Base-by-base conservation (phyloP, 192 early-diverging fungal species). In the Backusella tuberculispora region DNA sequence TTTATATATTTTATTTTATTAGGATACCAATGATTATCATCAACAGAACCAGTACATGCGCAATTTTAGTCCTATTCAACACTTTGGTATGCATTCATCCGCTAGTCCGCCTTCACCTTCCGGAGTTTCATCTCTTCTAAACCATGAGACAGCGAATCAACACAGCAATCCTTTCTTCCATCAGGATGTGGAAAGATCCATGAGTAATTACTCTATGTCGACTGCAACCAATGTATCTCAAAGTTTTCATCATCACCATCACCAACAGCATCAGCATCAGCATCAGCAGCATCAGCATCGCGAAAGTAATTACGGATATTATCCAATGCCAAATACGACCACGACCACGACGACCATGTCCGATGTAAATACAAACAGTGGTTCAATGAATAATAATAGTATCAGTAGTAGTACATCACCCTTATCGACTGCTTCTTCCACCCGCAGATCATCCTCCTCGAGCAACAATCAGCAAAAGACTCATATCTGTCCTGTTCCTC, bases 401-500 rank as follows among this genome's bases (percentile, higher is more conserved):
- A 8, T 15, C 65, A 67, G 21, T 15, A 47, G 1, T 17, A 17
- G 44, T 29, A 17, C 68, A 6, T 42, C 65, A 42, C 65, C 65
- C 15, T 34, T 17, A 2, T 40, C 34, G n/a, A 42, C 10, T 9
- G 17, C 37, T 66, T 42, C 37, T 3, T 38, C 65, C 2, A 42
- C 65, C 29, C 29, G 65, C 10, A 42, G 29, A 38, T 66, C 65
- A 2, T 66, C 65, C 34, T 66, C 65, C 34, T 14, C 24, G 13
- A 50, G 46, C 24, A 60, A 60, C 9, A 63, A 24, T 37, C 76
- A 77, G 26, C 68, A 76, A n/a, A 83, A 83, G 66, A 19, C 56
- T 12, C 81, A 83, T 48, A 60, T 74, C 0, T 83, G 81, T 44
- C 69, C 72, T 9, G 64, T 73, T 6, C 45, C 56, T 8, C 70